Percentiles rank a stretch among this genome's conserved stretches.
Evolutionary conservation across 2,329 filamentous ascomycete species (phyloP).

Genomic region (Nigrograna mackinnonii): DNA sequence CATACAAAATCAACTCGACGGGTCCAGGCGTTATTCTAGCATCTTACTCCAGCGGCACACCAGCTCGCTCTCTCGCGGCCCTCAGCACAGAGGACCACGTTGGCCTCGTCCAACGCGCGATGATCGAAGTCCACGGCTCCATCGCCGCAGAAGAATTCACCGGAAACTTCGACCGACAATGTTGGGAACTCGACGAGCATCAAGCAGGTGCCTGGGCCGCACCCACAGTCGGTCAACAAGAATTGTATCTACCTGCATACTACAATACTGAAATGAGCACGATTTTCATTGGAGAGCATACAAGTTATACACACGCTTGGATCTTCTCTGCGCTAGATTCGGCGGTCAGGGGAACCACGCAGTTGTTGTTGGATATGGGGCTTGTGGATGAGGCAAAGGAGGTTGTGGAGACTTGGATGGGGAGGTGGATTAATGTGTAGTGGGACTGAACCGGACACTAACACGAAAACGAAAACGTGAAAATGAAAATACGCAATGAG

Average conservation of each 20-base stretch:
- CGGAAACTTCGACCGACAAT: constrained; percentile 65
- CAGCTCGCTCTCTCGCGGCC: constrained; percentile 50
- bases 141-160: constrained; percentile 66
- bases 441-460: too few relatives aligned
- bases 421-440: constrained; percentile 62
- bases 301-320: constrained; percentile 73
- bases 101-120: constrained; percentile 64
- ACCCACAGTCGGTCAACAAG: constrained; percentile 67
- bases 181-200: constrained; percentile 67
- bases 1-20: constrained; percentile 67
- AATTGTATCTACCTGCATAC: constrained; percentile 72
- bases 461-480: too few relatives aligned
- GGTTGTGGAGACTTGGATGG: constrained; percentile 69
- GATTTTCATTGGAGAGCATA: constrained; percentile 71
- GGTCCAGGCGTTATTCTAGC: constrained; percentile 66
- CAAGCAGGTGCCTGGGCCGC: constrained; percentile 66
- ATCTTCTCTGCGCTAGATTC: constrained; percentile 70
- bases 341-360: constrained; percentile 66
- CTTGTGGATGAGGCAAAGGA: constrained; percentile 72
- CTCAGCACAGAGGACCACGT: constrained; percentile 65
- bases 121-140: constrained; percentile 68
- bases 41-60: constrained; percentile 57
- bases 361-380: constrained; percentile 66
- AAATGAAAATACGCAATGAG: too few relatives aligned
- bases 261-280: constrained; percentile 70